Conservation (phyloP, 2,329 filamentous ascomycete species). For the Trichoderma gracile region DNA sequence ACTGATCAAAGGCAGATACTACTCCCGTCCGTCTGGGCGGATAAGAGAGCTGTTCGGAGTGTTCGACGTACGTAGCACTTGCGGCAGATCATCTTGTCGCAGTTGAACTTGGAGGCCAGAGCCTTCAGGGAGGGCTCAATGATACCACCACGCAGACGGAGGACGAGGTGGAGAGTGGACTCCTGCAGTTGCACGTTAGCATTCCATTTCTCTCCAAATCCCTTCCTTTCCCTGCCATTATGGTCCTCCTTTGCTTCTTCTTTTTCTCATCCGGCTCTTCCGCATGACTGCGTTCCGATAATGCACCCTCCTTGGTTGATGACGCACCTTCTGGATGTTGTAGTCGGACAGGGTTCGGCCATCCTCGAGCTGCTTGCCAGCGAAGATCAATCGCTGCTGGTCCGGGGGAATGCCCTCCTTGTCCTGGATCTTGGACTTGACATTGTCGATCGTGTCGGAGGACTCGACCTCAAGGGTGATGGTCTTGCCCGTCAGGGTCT, state of each 20-base stretch:
- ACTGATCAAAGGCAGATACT: background rate
- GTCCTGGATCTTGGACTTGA: conserved; percentile 99
- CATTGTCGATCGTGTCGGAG: conserved; percentile 99
- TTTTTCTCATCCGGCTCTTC: background rate
- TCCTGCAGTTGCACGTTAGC: conserved; percentile 60
- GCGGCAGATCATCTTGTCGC: conserved; percentile 99
- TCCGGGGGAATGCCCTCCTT: conserved; percentile 99
- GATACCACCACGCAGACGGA: conserved; percentile 98
- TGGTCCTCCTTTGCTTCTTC: background rate
- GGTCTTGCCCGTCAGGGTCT: conserved; percentile 99
- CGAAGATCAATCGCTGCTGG: conserved; percentile 98
- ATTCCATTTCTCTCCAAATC: background rate
- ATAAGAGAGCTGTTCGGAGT: too few relatives aligned
- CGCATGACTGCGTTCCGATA: background rate
- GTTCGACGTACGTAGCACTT: conserved; percentile 93
- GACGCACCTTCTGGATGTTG: conserved; percentile 96
- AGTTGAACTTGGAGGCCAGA: conserved; percentile 99
- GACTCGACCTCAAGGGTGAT: conserved; percentile 99
- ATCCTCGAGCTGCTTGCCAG: conserved; percentile 98
- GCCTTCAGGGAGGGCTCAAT: conserved; percentile 99
- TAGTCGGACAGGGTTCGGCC: conserved; percentile 95
- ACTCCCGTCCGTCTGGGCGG: background rate
- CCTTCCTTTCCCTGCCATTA: background rate
- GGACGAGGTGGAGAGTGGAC: conserved; percentile 96
- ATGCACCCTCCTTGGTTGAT: background rate